Base-by-base conservation (phyloP, 805 yeast genomes). In the Metschnikowia dekortorum region DNA sequence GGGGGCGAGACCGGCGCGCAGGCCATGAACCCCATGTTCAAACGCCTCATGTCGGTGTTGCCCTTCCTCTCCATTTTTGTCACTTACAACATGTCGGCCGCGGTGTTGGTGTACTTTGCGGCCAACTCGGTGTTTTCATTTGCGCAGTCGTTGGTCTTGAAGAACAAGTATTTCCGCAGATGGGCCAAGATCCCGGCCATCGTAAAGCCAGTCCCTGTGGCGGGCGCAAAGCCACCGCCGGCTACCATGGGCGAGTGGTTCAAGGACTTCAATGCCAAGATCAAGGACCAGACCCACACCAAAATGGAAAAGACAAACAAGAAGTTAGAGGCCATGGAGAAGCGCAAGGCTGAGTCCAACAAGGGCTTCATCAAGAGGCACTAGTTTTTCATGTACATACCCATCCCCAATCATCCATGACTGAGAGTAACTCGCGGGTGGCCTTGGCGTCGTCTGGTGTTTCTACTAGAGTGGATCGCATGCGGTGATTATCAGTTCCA, bases 1-100 rank as follows among this genome's bases (percentile, higher is more conserved):
- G 98, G 97, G 53, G 97, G 97, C 58, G 97, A 92, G 65, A 86
- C 94, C 10, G 97, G 96, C 46, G 84, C 87, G 34, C 82, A 78
- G 47, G 78, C 75, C 47, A 75, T 86, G 69, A 73, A 80, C 53
- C 86, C 89, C 1, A 77, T 76, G 39, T 61, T 75, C 65, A 82
- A 81, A 69, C 85, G 83, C 60, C 66, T 86, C 22, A 79, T 92
- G 73, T 81, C 85, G 37, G 74, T 79, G 39, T 67, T 89, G 60
- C 98, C 98, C 13, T 76, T 90, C 56, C 71, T 85, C 31, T 89
- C 97, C 3, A 84, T 92, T 53, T 83, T 91, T n/a, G 82, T 92
- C 58, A 92, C 97, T 4, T 87, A 87, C 86, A 79, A 84, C 47
- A 78, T 92, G 62, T 85, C 96, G 1, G 81, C 96, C 1, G 96